Evolutionary conservation across 2,329 filamentous ascomycete genomes (phyloP).

Genomic region (Raffaelea ambrosiae): DNA sequence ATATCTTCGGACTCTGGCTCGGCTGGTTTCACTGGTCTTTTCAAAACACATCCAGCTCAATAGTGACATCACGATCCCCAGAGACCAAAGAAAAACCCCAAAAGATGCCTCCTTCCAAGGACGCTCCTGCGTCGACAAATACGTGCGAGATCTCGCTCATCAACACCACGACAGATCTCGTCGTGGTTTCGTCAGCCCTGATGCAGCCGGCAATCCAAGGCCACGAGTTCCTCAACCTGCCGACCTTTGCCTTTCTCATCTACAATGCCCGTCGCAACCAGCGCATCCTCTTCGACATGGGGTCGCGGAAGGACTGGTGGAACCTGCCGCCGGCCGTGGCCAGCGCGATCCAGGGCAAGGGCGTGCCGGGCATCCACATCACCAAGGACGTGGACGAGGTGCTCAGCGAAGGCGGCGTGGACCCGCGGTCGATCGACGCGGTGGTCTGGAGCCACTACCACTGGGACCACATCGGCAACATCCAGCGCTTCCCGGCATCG

Average conservation of each 20-base stretch:
- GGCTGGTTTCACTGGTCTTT: too few species aligned
- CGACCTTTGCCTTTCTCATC: constrained; percentile 7
- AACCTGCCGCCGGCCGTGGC: too few species aligned
- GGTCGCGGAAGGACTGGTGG: constrained; percentile 10
- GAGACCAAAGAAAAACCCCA: too few species aligned
- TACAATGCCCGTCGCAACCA: constrained; percentile 6
- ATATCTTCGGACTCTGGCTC: too few species aligned
- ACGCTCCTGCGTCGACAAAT: too few species aligned
- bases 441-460: constrained; percentile 16
- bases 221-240: background rate
- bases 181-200: background rate
- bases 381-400: constrained; percentile 9
- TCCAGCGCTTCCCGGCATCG: constrained; percentile 12
- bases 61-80: too few species aligned
- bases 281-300: constrained; percentile 17
- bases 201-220: background rate
- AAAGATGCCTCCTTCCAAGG: too few species aligned
- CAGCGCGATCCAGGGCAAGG: background rate
- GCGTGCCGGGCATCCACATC: constrained; percentile 1
- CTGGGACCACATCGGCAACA: constrained; percentile 17
- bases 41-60: too few species aligned
- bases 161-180: background rate
- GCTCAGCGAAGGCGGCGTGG: constrained; percentile 11
- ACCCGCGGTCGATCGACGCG: constrained; percentile 12
- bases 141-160: background rate